Evolutionary conservation across 352 stramenopile species (phyloP), one percentile per base, ranked within the genome.

Genomic region (Sclerospora graminicola): DNA sequence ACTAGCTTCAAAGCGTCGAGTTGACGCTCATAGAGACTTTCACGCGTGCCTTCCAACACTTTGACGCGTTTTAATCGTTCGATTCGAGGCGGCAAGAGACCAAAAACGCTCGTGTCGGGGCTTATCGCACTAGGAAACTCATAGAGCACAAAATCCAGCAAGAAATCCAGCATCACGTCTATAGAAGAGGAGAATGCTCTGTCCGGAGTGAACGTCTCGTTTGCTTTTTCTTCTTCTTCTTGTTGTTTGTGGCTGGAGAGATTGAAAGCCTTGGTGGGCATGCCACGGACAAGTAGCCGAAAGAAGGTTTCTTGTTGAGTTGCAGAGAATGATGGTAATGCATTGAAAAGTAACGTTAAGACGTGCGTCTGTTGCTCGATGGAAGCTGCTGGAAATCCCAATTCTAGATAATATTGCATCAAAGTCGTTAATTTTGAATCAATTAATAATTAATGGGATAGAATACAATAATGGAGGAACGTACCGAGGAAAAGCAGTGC

Each of bases 401-500:
- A 54, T 48, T 90, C 78, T 84, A 27, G 23, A 28, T 6, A 33
- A 10, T 8, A n/a, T 35, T 27, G 24, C 20, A 4, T 47, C 14
- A 48, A 35, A 36, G 9, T 7, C 20, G 18, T 26, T 4, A 27
- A 28, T 26, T 5, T 19, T 9, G 9, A 29, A 31, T 13, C 31
- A 30, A 43, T 19, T 18, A 28, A 31, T 31, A 27, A 31, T 23
- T 9, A 11, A 48, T 18, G 0, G 9, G 28, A 15, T 30, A 26
- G 18, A 29, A 31, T 18, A 29, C 35, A 16, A 28, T 15, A 9
- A 16, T 8, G 27, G 15, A n/a, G 8, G 15, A 33, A 26, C 51
- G 54, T 27, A 87, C 75, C 76, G 19, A 91, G 69, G 41, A 91
- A 91, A 29, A 89, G 56, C 16, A 85, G 64, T 2, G 74, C 63